A percentile compares a stretch with the other conserved stretches of the same genome.
Conservation (phyloP, 148 eudicot genomes). For the Chenopodium quinoa region DNA sequence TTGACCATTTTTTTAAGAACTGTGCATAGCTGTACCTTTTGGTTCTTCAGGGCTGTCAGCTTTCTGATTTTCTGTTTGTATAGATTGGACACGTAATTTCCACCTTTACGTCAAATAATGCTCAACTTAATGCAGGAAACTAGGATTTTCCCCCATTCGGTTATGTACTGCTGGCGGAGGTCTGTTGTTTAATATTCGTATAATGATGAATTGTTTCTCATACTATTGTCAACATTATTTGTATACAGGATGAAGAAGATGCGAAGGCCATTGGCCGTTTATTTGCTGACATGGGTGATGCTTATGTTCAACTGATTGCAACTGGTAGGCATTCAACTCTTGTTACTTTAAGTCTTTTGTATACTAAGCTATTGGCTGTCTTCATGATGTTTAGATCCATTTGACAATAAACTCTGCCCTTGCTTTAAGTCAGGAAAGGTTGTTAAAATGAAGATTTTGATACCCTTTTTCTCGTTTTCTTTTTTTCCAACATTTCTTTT, state of each 20-base stretch:
- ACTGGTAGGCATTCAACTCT: conserved; percentile 53
- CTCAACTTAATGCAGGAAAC: neutral
- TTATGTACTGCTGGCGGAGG: neutral
- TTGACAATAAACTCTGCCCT: neutral
- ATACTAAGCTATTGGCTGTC: conserved; percentile 10
- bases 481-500: neutral
- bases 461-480: neutral
- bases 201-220: neutral
- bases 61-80: neutral
- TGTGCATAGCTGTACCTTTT: too few species aligned
- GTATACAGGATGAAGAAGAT: conserved; percentile 92
- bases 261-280: conserved; percentile 96
- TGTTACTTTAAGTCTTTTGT: neutral
- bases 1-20: neutral
- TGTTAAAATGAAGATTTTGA: neutral
- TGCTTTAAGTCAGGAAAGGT: conserved; percentile 1
- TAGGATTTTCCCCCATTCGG: neutral
- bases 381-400: conserved; percentile 4
- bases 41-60: neutral
- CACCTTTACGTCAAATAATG: neutral
- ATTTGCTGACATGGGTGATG: conserved; percentile 98
- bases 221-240: conserved; percentile 14
- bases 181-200: conserved; percentile 1
- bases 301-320: conserved; percentile 91
- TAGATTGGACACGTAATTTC: neutral